Evolutionary conservation across 1,284 basidiomycete genomes (phyloP).

Genomic region (Inonotus obliquus): DNA sequence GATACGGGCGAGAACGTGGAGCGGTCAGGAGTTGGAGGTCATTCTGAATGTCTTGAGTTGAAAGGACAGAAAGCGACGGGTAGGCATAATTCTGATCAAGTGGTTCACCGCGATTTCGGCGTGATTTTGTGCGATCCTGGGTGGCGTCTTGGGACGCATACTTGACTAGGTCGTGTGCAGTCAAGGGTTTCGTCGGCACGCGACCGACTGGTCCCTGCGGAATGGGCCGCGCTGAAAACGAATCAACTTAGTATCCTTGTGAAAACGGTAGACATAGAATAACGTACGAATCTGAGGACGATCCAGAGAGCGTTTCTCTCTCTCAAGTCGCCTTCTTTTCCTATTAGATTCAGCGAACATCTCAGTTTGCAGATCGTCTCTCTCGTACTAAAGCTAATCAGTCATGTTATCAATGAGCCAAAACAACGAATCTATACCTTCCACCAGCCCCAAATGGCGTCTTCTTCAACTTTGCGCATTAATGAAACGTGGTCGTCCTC

Average conservation of each 20-base stretch:
- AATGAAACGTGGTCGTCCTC: constrained; percentile 55
- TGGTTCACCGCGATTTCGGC: constrained; percentile 16
- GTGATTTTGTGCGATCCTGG: constrained; percentile 12
- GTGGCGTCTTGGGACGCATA: constrained; percentile 26
- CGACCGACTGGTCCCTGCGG: constrained; percentile 30
- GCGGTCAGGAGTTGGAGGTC: constrained; percentile 15
- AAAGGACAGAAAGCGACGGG: constrained; percentile 17
- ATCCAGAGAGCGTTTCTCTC: constrained; percentile 72
- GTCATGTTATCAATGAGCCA: constrained; percentile 2
- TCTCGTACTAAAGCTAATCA: constrained; percentile 42
- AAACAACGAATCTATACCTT: constrained; percentile 41
- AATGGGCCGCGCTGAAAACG: constrained; percentile 30
- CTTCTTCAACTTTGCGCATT: constrained; percentile 56
- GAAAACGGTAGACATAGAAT: background rate
- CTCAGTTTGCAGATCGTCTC: constrained; percentile 72
- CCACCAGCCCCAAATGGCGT: constrained; percentile 73
- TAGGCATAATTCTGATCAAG: constrained; percentile 10
- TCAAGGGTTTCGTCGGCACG: constrained; percentile 25
- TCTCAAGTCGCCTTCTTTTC: constrained; percentile 74
- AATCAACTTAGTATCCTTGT: background rate
- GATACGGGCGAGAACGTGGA: constrained; percentile 2
- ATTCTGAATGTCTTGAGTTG: constrained; percentile 17
- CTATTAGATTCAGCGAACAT: constrained; percentile 82
- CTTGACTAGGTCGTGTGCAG: constrained; percentile 34
- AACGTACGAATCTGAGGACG: constrained; percentile 62